Conservation (phyloP, 345 rosid genomes). For the Eucalyptus pauciflora region DNA sequence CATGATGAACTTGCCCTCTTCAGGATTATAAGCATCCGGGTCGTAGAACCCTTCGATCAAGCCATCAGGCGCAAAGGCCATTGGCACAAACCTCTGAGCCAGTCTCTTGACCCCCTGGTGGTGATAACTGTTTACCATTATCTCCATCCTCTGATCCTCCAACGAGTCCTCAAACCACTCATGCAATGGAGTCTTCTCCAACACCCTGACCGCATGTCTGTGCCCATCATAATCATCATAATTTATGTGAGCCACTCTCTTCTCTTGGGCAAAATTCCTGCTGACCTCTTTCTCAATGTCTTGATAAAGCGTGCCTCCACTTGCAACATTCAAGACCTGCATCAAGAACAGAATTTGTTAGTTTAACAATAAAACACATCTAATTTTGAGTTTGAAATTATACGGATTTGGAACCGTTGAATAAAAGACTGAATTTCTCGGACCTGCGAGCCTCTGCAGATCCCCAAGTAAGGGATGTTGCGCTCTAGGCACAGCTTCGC, state of each 20-base stretch:
- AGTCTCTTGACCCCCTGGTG: constrained; percentile 83
- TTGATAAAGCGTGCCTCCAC: constrained; percentile 73
- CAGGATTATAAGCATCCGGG: constrained; percentile 60
- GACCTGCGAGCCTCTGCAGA: constrained; percentile 80
- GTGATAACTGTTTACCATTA: constrained; percentile 76
- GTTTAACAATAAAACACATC: background rate
- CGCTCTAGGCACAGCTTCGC: constrained; percentile 77
- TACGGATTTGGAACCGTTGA: background rate
- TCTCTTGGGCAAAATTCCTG: constrained; percentile 5
- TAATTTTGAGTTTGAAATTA: background rate
- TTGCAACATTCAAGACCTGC: constrained; percentile 72
- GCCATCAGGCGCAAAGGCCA: constrained; percentile 81
- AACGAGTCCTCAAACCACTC: constrained; percentile 60
- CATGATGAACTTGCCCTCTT: constrained; percentile 71
- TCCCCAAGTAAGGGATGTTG: constrained; percentile 76
- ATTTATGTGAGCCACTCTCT: constrained; percentile 45
- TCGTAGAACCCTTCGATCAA: constrained; percentile 89
- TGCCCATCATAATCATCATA: constrained; percentile 73
- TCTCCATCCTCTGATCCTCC: constrained; percentile 40
- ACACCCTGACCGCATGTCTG: constrained; percentile 48
- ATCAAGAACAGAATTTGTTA: background rate
- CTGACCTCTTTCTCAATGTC: constrained; percentile 57
- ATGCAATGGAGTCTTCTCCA: constrained; percentile 51
- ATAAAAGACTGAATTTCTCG: background rate
- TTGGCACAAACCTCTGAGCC: constrained; percentile 60